Evolutionary conservation across 2,329 filamentous ascomycete species (phyloP), one percentile per base, ranked within the genome.

Genomic region (Alternaria solani): DNA sequence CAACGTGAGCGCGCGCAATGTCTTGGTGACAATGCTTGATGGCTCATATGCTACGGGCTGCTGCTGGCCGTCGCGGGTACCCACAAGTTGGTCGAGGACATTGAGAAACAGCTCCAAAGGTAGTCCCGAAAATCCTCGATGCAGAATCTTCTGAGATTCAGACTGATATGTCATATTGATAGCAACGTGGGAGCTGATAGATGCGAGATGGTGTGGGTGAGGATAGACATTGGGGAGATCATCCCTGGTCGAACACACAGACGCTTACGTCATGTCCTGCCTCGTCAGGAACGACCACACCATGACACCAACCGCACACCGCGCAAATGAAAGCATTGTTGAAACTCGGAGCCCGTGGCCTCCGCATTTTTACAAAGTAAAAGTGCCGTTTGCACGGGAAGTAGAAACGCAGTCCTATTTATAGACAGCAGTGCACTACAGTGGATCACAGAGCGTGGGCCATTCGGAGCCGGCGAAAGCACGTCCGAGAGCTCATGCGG

Each of bases 71-170:
- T 63, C 42, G 23, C 53, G 56, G 12, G 59, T 69, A 6, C 57
- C 63, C 12, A 74, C 66, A 12, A 76, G 64, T 53, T 75, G 67
- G 39, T 76, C 73, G 20, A 76, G 63, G 14, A 75, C 53, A 25
- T 64, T 59, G 12, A 73, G 59, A 32, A 75, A 70, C 2, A 75
- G 55, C 39, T 76, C 74, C 3, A 61, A 43, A 3, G 74, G 73
- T 7, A 76, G 62, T 20, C 23, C 34, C 4, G 46, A 20, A 20
- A 48, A 48, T 34, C 30, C 46, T 36, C n/a, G 46, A 18, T 20
- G 18, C 23, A 11, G 16, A 0, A 16, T 16, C 8, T 7, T n/a
- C 7, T 23, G 30, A 4, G 20, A 20, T 1, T 25, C 30, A 36
- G 20, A 20, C 2, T 11, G 18, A 34, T 9, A 5, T 9, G 30